Conservation (phyloP, 129 eudicot species). For the Tanacetum coccineum region DNA sequence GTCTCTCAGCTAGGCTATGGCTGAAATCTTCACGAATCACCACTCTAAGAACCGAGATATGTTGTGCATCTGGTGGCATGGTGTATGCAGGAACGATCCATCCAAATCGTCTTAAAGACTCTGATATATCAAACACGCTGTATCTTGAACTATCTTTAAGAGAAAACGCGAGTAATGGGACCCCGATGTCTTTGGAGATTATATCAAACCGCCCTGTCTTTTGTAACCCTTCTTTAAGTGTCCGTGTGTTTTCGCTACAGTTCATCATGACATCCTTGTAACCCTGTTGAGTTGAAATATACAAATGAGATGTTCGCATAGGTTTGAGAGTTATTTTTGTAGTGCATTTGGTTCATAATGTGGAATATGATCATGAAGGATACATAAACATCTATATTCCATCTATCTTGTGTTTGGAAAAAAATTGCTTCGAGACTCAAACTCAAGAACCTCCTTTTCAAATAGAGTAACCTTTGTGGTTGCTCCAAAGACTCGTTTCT, state of each 20-base stretch:
- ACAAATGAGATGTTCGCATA: background rate
- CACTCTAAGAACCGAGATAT: constrained; percentile 52
- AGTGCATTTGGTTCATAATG: background rate
- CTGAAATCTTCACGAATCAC: constrained; percentile 85
- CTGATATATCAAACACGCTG: constrained; percentile 58
- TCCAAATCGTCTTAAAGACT: constrained; percentile 56
- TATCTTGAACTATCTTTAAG: constrained; percentile 57
- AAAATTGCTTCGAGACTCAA: background rate
- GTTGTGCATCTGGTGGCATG: constrained; percentile 76
- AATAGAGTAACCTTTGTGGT: background rate
- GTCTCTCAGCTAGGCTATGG: constrained; percentile 63
- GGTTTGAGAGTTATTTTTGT: background rate
- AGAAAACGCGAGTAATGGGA: constrained; percentile 69
- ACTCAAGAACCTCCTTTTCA: background rate
- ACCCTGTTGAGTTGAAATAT: constrained; percentile 34
- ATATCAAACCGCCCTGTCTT: constrained; percentile 48
- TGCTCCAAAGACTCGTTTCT: background rate
- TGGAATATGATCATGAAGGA: background rate
- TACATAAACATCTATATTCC: background rate
- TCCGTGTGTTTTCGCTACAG: constrained; percentile 40
- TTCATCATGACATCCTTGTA: constrained; percentile 64
- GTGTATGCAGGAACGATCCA: constrained; percentile 86
- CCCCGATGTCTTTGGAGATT: constrained; percentile 66
- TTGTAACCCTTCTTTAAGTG: constrained; percentile 56
- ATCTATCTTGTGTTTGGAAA: background rate